Conservation (phyloP, 2,329 filamentous ascomycete genomes). For the Harringtonia aguacate region DNA sequence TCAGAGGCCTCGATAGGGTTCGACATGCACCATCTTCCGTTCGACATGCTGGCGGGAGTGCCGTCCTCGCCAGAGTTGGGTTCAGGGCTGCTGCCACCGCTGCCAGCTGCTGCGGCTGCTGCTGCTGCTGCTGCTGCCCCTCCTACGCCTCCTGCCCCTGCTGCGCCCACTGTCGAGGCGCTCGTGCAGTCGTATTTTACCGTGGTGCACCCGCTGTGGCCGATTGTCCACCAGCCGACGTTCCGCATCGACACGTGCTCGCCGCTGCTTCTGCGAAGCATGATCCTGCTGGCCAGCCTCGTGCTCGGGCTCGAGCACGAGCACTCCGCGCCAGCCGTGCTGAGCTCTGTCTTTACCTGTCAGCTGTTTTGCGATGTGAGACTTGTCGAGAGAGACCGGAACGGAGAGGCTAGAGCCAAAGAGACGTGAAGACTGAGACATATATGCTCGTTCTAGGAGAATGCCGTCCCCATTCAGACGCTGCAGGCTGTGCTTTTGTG, state of each 20-base stretch:
- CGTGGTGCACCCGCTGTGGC: conserved; percentile 1
- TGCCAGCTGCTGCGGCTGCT: too few species aligned
- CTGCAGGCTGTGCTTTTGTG: conserved; percentile 5
- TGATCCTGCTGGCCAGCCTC: conserved; percentile 1
- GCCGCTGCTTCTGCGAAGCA: conserved; percentile 1
- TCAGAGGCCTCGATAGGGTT: too few species aligned
- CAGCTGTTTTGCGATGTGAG: conserved; percentile 1
- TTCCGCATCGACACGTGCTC: neutral
- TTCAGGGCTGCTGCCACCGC: too few species aligned
- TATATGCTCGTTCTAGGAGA: neutral
- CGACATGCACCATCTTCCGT: too few species aligned
- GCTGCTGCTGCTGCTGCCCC: too few species aligned
- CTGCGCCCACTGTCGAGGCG: neutral
- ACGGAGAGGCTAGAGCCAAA: too few species aligned
- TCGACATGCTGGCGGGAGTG: too few species aligned
- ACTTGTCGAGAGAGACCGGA: too few species aligned
- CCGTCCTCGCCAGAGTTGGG: too few species aligned
- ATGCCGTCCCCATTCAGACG: neutral
- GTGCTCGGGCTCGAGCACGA: neutral
- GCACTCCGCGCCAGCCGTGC: neutral
- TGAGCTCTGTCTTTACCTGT: neutral
- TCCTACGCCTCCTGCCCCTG: too few species aligned
- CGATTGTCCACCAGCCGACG: conserved; percentile 4
- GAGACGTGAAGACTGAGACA: too few species aligned
- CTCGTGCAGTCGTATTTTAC: conserved; percentile 3